Conservation (phyloP, 1,284 basidiomycete genomes). For the Cryptococcus jaspeensis region DNA sequence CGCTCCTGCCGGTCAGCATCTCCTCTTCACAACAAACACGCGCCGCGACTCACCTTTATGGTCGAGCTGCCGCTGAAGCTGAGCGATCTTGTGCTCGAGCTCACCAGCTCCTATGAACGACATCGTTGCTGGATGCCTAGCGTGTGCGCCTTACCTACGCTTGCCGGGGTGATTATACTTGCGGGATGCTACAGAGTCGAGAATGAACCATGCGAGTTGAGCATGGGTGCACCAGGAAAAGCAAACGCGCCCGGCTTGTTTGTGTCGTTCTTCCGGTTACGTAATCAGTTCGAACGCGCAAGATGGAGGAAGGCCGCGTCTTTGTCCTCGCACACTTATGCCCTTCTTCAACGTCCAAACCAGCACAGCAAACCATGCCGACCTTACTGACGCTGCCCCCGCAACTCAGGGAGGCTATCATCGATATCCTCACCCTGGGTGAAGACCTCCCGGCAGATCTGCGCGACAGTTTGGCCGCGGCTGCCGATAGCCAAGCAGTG, state of each 20-base stretch:
- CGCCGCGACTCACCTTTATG: conserved; percentile 37
- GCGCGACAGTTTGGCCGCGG: background rate
- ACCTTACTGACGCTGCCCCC: conserved; percentile 36
- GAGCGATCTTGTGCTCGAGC: conserved; percentile 40
- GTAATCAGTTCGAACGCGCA: background rate
- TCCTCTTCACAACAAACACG: background rate
- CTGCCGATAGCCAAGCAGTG: background rate
- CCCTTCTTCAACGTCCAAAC: too few species aligned
- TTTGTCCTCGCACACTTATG: too few species aligned
- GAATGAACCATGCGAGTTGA: too few species aligned
- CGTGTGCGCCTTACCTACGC: background rate
- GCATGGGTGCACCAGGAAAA: background rate
- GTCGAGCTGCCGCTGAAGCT: conserved; percentile 40
- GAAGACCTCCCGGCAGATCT: conserved; percentile 15
- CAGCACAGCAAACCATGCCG: conserved; percentile 7
- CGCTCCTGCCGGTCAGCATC: background rate
- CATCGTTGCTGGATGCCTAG: conserved; percentile 21
- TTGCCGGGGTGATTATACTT: background rate
- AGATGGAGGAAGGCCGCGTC: too few species aligned
- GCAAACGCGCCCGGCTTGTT: background rate
- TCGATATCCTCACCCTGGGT: conserved; percentile 17
- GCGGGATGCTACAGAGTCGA: background rate
- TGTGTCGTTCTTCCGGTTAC: background rate
- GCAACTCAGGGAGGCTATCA: conserved; percentile 33
- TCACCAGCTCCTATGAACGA: conserved; percentile 47